Conservation (phyloP, 768 basidiomycete genomes). For the Tubosaeta brunneosetosa region DNA sequence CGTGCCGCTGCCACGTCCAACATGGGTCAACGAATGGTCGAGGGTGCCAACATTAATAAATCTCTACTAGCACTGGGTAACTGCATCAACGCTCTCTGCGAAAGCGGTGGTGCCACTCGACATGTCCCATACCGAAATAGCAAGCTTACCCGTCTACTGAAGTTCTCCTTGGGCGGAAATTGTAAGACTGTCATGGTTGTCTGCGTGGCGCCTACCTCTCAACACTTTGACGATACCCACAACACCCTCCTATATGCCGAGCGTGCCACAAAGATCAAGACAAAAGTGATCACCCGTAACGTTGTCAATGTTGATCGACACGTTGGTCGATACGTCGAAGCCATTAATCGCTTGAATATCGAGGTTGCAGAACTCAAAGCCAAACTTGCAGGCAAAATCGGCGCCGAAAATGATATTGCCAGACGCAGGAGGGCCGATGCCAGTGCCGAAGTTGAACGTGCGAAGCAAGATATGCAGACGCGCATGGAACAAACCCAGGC, state of each 20-base stretch:
- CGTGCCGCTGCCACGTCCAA: conserved; percentile 94
- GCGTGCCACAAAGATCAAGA: conserved; percentile 97
- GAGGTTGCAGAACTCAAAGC: conserved; percentile 85
- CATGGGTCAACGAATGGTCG: conserved; percentile 97
- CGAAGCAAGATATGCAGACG: conserved; percentile 64
- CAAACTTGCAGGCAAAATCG: conserved; percentile 70
- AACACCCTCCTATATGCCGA: conserved; percentile 98
- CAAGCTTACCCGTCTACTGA: conserved; percentile 95
- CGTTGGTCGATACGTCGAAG: conserved; percentile 92
- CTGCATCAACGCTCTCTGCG: conserved; percentile 97
- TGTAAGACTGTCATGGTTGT: conserved; percentile 99
- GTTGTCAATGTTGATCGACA: conserved; percentile 93
- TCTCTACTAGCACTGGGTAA: conserved; percentile 95
- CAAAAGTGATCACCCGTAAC: conserved; percentile 93
- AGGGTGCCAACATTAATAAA: conserved; percentile 99
- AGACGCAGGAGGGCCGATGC: conserved; percentile 70
- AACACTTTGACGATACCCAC: conserved; percentile 97
- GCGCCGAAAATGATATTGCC: conserved; percentile 56
- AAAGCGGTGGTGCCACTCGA: conserved; percentile 80
- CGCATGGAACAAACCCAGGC: conserved; percentile 69
- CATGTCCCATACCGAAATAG: conserved; percentile 97
- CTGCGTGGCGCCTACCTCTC: conserved; percentile 91
- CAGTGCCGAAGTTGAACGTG: conserved; percentile 65
- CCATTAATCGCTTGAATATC: conserved; percentile 81
- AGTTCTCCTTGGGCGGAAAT: conserved; percentile 97